Evolutionary conservation across 1,139 yeast species (phyloP), one percentile per base, ranked within the genome.

Genomic region (Yueomyces sp.): DNA sequence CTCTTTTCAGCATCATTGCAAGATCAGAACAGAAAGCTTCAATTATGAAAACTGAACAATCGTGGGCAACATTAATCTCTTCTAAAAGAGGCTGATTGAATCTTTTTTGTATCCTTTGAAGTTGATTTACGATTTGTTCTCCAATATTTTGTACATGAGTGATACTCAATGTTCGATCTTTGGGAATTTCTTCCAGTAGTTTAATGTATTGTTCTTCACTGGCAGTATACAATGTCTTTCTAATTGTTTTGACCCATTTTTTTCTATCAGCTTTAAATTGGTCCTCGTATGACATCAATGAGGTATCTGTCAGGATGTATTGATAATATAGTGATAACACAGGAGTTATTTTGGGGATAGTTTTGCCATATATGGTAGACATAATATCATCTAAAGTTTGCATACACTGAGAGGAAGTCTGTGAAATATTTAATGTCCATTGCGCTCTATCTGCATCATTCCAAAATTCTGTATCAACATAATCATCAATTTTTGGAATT

Each of bases 1-100:
- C 70, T 53, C 78, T 80, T 31, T 67, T 65, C 36, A 81, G 62
- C 63, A 84, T 79, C 36, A 76, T 73, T 46, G 71, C 68, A 1
- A 82, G 70, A 56, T 84, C 94, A 2, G 75, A 72, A 0, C 78
- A 75, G 55, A 81, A 77, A 59, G 81, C 72, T 2, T 73, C 70
- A 7, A 81, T 70, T 25, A 79, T 70, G 4, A 76, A 69, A 1
- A 72, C 68, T 0, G 80, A 81, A 11, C 76, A 73, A 0, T 77
- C 69, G 41, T 67, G 64, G 3, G 85, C 65, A 36, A 83, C 74
- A 40, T 72, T 62, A 7, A 83, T 62, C 43, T 68, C 68, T 19
- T 79, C 87, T 38, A 83, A 62, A 26, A 84, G 61, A 0, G 87
- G 82, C 39, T 64, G 67, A 40, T 75, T 76, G 56, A 79, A 83